Evolutionary conservation across 2,329 filamentous ascomycete species (phyloP), one percentile per base, ranked within the genome.

Genomic region (Talaromyces verruculosus): DNA sequence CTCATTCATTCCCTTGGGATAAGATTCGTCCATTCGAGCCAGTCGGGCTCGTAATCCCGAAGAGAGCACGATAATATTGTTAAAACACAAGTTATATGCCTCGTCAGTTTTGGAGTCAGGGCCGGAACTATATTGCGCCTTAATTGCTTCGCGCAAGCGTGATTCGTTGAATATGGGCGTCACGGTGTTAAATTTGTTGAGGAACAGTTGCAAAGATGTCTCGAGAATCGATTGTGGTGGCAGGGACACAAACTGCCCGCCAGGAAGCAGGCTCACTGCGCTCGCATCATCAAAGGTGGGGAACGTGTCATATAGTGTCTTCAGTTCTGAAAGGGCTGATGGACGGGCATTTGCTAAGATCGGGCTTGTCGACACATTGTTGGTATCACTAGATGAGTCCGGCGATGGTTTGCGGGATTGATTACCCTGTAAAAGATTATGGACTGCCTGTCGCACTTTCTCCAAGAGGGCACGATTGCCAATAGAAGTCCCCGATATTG

Each of bases 401-500:
- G 49, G 49, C 13, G 49, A 55, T 33, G 49, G 49, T 55, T 28
- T 55, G 49, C 49, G 49, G 49, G 49, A 55, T 55, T 13, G 49
- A 10, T 30, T 55, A 15, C 49, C 49, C 25, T 55, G 25, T 55
- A 55, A 22, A 28, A 55, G 49, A 30, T 55, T 55, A 30, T 55
- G 49, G 49, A 55, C 49, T 17, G 49, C 49, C 49, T 30, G 49
- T 30, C 49, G 49, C 49, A 55, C 49, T 19, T 55, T 55, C 22
- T 55, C 49, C 3, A 55, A 25, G 25, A 55, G 49, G 11, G 49
- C 49, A 55, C 49, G 49, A 30, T 55, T 55, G 49, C 49, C 49
- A 30, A 55, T 55, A 28, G 49, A 55, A 55, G 49, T 55, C n/a
- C 49, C 49, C 17, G 49, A 55, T 55, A 55, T 55, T 7, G 49